phyloP scores from a whole-genome alignment of 2,329 filamentous ascomycete genomes.

The Trichoderma aggressivum region DNA sequence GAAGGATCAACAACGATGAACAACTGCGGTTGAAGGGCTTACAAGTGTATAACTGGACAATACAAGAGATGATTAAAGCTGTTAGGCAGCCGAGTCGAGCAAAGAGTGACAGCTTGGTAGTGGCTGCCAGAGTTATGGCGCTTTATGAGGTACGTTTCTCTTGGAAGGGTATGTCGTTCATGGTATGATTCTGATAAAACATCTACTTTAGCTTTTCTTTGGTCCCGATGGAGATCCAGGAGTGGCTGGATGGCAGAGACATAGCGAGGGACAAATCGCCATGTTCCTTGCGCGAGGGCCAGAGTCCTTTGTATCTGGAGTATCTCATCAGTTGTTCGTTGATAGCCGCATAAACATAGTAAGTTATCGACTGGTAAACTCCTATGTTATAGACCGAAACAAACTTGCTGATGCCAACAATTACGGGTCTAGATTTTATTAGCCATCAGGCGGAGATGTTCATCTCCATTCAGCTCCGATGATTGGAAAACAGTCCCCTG shows the following conservation, averaged over 20 bases:
- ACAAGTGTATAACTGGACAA: constrained; percentile 8
- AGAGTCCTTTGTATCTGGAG: background rate
- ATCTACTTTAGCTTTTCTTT: background rate
- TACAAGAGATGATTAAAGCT: constrained; percentile 12
- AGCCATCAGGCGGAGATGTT: background rate
- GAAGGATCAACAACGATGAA: background rate
- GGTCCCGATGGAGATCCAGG: background rate
- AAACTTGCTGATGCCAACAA: background rate
- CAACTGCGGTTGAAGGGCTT: constrained; percentile 2
- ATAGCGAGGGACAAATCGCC: constrained; percentile 12
- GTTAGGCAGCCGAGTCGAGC: background rate
- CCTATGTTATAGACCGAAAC: too few relatives aligned
- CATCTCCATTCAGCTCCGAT: background rate
- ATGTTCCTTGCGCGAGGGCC: constrained; percentile 11
- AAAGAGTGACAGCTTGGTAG: background rate
- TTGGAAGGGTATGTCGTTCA: background rate
- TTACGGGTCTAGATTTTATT: background rate
- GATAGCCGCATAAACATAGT: constrained; percentile 12
- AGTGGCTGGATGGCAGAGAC: constrained; percentile 3
- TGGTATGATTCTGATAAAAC: background rate
- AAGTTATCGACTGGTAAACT: background rate
- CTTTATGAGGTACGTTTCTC: background rate
- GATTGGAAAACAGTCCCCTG: constrained; percentile 8
- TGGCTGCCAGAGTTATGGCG: constrained; percentile 3
- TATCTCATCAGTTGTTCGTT: background rate